A percentile compares a stretch with the other conserved stretches of the same genome.
Conservation (phyloP, 2,329 filamentous ascomycete species). For the Aspergillus hortae region DNA sequence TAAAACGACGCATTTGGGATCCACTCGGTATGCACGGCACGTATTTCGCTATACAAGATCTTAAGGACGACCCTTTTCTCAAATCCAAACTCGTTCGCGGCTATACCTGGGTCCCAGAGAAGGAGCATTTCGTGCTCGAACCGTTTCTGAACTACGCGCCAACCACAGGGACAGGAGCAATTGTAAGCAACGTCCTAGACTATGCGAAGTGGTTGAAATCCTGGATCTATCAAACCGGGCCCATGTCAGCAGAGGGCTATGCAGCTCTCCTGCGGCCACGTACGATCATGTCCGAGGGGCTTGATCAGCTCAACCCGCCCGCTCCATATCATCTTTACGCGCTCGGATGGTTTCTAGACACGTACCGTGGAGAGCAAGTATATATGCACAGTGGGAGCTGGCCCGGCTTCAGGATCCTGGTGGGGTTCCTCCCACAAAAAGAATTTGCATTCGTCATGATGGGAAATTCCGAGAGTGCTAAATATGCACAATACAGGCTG, state of each 20-base stretch:
- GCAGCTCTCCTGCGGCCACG: constrained; percentile 14
- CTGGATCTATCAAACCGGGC: constrained; percentile 15
- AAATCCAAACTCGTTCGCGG: constrained; percentile 12
- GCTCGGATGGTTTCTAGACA: constrained; percentile 20
- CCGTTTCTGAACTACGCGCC: constrained; percentile 15
- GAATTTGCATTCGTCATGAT: constrained; percentile 22
- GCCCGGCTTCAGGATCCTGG: constrained; percentile 18
- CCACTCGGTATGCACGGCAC: constrained; percentile 22
- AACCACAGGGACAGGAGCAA: constrained; percentile 18
- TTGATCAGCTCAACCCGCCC: constrained; percentile 9
- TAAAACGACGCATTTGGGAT: constrained; percentile 21
- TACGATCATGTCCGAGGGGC: constrained; percentile 4
- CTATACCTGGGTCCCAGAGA: constrained; percentile 17
- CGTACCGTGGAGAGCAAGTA: constrained; percentile 18
- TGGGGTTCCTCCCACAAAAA: constrained; percentile 20
- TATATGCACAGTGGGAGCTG: constrained; percentile 22
- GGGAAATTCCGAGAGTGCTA: constrained; percentile 16
- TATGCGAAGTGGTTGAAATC: constrained; percentile 23
- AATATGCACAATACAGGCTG: constrained; percentile 8
- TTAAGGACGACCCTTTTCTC: constrained; percentile 4
- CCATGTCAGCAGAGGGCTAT: constrained; percentile 15
- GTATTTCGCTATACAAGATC: constrained; percentile 18
- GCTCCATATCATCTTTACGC: constrained; percentile 17
- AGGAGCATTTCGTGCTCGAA: constrained; percentile 11
- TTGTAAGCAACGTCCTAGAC: constrained; percentile 25